phyloP scores from a whole-genome alignment of 2,329 filamentous ascomycete species.

The Mycocentrospora acerina region DNA sequence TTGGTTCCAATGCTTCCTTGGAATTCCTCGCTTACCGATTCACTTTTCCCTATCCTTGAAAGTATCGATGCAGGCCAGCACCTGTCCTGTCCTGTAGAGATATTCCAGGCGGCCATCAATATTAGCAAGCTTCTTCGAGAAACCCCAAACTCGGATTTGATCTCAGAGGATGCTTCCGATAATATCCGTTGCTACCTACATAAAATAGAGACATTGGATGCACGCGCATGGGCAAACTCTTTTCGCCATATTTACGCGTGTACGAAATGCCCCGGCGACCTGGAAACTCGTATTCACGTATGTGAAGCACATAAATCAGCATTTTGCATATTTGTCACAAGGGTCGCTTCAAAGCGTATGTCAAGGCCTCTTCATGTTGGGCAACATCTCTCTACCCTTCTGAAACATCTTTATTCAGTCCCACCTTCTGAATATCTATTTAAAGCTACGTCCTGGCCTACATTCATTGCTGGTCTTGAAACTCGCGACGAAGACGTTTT shows the following conservation, averaged over 20 bases:
- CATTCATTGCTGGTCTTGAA: background rate
- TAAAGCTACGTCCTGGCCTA: slow-evolving; percentile 1
- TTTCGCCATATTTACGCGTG: background rate
- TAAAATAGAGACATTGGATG: too few relatives aligned
- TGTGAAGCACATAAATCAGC: slow-evolving; percentile 1
- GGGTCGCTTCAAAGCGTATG: too few relatives aligned
- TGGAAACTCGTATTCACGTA: background rate
- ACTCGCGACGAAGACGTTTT: too few relatives aligned
- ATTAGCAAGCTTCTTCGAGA: background rate
- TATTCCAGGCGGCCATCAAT: background rate
- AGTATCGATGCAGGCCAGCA: background rate
- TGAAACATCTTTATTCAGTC: background rate
- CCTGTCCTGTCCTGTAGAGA: background rate
- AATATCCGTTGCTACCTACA: too few relatives aligned
- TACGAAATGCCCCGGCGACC: background rate
- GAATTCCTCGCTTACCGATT: background rate
- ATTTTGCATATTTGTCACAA: background rate
- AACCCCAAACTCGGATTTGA: too few relatives aligned
- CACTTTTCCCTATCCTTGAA: background rate
- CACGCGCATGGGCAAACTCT: background rate
- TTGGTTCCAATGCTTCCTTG: background rate
- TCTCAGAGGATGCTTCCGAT: too few relatives aligned
- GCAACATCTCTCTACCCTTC: background rate
- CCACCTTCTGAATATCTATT: background rate
- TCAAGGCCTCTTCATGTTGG: too few relatives aligned